phyloP scores from a whole-genome alignment of 75 land plant species.

The Cunninghamia lanceolata region DNA sequence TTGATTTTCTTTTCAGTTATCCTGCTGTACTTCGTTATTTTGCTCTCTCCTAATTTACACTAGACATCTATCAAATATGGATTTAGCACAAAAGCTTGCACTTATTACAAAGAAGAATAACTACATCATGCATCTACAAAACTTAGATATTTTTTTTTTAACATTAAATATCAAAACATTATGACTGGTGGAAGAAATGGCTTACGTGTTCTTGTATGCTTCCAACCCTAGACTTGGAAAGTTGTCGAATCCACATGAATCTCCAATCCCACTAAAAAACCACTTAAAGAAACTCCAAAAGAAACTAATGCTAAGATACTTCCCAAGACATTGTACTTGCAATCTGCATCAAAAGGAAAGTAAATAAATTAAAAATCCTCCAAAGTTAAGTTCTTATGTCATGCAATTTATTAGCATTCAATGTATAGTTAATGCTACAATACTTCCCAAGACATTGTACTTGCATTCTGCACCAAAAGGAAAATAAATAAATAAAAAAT shows the following conservation, averaged over 20 bases:
- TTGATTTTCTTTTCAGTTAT: not conserved
- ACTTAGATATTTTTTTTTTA: not conserved
- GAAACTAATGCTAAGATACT: slow-evolving; percentile 46
- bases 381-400: not conserved
- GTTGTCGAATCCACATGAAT: slow-evolving; percentile 53
- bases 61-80: not conserved
- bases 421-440: slow-evolving; percentile 29
- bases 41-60: not conserved
- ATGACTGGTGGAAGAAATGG: slow-evolving; percentile 11
- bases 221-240: slow-evolving; percentile 46
- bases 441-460: slow-evolving; percentile 47
- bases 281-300: slow-evolving; percentile 66
- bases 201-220: slow-evolving; percentile 57
- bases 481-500: not conserved
- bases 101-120: not conserved
- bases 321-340: slow-evolving; percentile 52
- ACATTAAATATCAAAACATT: slow-evolving; percentile 22
- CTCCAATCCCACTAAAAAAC: slow-evolving; percentile 63
- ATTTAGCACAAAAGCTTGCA: not conserved
- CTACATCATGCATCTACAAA: not conserved
- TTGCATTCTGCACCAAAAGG: slow-evolving; percentile 41
- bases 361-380: not conserved
- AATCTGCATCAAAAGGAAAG: slow-evolving; percentile 32
- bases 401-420: slow-evolving; percentile 1
- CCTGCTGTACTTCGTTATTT: not conserved